These are phyloP conservation scores for Wickerhamomyces subpelliculosus DNA, from an alignment of 805 yeast genomes.

Conservation along the genomic window DNA sequence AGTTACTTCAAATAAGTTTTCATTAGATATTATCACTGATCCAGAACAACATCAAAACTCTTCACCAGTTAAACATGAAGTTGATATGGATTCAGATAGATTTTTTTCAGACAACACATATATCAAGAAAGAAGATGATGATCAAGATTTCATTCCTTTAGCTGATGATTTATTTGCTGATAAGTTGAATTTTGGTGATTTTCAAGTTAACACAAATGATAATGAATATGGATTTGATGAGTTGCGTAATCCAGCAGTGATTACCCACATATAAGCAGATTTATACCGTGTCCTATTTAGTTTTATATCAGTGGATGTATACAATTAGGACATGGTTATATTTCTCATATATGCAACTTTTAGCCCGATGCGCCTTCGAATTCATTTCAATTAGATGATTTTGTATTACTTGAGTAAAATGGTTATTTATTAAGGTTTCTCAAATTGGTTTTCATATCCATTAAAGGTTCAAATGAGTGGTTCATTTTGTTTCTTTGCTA, in stretches of 20 bases:
- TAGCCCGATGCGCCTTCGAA: slow-evolving; percentile 28
- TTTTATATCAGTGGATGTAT: slow-evolving; percentile 3
- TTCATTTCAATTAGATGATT: slow-evolving; percentile 24
- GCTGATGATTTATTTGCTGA: slow-evolving; percentile 5
- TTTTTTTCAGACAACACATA: slow-evolving; percentile 2
- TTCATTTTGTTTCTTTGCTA: not conserved
- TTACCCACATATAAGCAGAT: slow-evolving; percentile 16
- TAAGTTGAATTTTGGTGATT: slow-evolving; percentile 13
- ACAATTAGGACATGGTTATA: slow-evolving; percentile 4
- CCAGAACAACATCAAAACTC: not conserved
- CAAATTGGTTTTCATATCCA: not conserved
- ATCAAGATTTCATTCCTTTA: not conserved
- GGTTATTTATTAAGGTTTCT: too few relatives aligned
- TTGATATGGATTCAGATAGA: not conserved
- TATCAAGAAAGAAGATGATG: slow-evolving; percentile 9
- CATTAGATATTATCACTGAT: slow-evolving; percentile 15
- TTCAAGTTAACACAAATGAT: slow-evolving; percentile 18
- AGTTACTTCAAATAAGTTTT: slow-evolving; percentile 14
- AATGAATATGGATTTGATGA: slow-evolving; percentile 30
- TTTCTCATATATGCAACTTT: slow-evolving; percentile 6
- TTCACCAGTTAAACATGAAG: not conserved
- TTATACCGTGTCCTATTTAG: slow-evolving; percentile 3
- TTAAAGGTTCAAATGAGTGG: too few relatives aligned
- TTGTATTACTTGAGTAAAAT: slow-evolving; percentile 17
- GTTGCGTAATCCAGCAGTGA: slow-evolving; percentile 42